Conservation (phyloP, 2,329 filamentous ascomycete genomes). For the Coleophoma eucalyptorum region DNA sequence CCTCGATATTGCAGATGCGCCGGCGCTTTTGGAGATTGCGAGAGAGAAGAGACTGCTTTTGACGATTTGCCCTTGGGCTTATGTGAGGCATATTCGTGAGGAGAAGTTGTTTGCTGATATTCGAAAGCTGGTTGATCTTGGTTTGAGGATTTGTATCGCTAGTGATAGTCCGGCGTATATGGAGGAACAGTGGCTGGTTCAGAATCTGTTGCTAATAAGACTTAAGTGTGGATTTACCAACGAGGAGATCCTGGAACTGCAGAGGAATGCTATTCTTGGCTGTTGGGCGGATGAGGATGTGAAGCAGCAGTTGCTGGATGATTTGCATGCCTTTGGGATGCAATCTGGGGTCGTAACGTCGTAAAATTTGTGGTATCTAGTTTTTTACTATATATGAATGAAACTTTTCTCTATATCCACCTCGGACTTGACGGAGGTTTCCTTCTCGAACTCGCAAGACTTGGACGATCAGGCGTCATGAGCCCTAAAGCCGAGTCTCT, state of each 20-base stretch:
- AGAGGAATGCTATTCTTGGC: conserved; percentile 37
- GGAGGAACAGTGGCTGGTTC: conserved; percentile 43
- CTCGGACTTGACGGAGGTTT: not conserved
- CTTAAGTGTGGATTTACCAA: conserved; percentile 5
- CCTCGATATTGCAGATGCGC: conserved; percentile 49
- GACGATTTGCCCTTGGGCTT: conserved; percentile 70
- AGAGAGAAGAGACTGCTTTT: conserved; percentile 39
- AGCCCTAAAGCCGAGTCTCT: not conserved
- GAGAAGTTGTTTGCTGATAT: conserved; percentile 36
- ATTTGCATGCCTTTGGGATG: not conserved
- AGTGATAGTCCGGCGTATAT: conserved; percentile 41
- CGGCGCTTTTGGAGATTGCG: conserved; percentile 43
- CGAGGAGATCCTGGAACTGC: conserved; percentile 35
- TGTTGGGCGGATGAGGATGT: conserved; percentile 33
- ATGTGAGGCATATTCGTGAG: conserved; percentile 46
- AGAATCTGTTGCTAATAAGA: conserved; percentile 26
- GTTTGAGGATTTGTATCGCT: conserved; percentile 35
- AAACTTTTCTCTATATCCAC: not conserved
- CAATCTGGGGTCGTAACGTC: too few species aligned
- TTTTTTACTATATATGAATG: too few species aligned
- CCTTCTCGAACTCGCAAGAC: not conserved
- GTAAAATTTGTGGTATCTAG: too few species aligned
- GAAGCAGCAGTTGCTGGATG: not conserved
- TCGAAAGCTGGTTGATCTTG: conserved; percentile 31
- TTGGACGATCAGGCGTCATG: not conserved